Conservation (phyloP, 148 eudicot genomes). For the Silene conica region DNA sequence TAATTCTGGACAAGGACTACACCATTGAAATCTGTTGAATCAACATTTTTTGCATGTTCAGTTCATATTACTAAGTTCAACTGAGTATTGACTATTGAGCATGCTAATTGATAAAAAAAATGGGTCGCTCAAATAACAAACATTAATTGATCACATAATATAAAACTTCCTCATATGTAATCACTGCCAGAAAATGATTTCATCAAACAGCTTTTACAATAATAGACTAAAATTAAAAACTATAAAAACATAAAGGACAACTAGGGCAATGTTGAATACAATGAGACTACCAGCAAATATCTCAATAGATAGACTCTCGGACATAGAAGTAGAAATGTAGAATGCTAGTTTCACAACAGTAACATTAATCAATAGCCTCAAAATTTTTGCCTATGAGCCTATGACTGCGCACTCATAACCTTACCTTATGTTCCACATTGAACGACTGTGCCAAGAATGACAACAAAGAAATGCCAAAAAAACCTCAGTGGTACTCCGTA, state of each 20-base stretch:
- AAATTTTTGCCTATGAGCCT: no score
- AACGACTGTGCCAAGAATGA: no score
- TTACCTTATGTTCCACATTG: no score
- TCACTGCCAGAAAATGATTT: background rate
- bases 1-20: constrained; percentile 83
- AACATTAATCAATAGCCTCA: no score
- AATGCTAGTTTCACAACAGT: no score
- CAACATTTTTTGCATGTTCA: constrained; percentile 15
- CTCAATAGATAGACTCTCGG: no score
- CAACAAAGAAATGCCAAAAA: no score
- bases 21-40: constrained; percentile 80
- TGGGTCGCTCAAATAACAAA: background rate
- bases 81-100: background rate
- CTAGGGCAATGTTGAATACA: background rate
- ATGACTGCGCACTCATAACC: no score
- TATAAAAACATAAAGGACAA: background rate
- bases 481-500: no score
- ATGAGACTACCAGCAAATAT: background rate
- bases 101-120: background rate
- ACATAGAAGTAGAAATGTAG: no score
- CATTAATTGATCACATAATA: background rate
- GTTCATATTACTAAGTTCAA: constrained; percentile 9
- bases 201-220: background rate
- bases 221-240: background rate
- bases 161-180: background rate